These are phyloP conservation scores for Rhodomyrtus psidioides DNA, from an alignment of 441 rosid species.

Conservation along the genomic window DNA sequence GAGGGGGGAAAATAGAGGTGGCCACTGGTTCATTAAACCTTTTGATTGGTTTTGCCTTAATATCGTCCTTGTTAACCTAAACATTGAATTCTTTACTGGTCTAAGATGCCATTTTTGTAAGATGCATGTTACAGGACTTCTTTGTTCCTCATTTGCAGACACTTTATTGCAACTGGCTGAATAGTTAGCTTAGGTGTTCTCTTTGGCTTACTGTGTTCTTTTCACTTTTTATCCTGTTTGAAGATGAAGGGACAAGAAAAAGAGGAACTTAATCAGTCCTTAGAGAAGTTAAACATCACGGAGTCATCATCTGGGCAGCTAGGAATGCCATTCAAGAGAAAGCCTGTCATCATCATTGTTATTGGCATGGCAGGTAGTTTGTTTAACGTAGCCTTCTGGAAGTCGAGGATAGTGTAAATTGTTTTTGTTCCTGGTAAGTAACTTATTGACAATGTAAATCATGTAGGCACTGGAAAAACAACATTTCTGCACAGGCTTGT, in stretches of 20 bases:
- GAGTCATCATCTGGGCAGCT: conserved; percentile 24
- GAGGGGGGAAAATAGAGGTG: too few species aligned
- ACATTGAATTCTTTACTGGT: too few species aligned
- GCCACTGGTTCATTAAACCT: too few species aligned
- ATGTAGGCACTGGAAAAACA: conserved; percentile 88
- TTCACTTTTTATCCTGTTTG: not conserved
- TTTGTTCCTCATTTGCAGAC: not conserved
- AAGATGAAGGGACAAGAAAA: conserved; percentile 33
- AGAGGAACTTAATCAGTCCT: conserved; percentile 47
- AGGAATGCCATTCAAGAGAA: conserved; percentile 60
- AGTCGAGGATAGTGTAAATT: not conserved
- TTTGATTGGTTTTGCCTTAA: too few species aligned
- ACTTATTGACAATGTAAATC: conserved; percentile 4
- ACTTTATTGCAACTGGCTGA: not conserved
- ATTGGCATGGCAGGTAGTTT: conserved; percentile 90
- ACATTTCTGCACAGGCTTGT: conserved; percentile 84
- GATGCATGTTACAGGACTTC: not conserved
- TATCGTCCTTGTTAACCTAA: too few species aligned
- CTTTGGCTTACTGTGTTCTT: not conserved
- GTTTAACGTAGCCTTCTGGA: not conserved
- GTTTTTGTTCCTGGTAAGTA: not conserved
- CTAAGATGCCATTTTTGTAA: too few species aligned
- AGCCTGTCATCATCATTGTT: conserved; percentile 78
- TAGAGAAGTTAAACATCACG: conserved; percentile 49
- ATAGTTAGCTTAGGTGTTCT: not conserved